Conservation (phyloP, 2,329 filamentous ascomycete species). For the Cladophialophora yegresii region DNA sequence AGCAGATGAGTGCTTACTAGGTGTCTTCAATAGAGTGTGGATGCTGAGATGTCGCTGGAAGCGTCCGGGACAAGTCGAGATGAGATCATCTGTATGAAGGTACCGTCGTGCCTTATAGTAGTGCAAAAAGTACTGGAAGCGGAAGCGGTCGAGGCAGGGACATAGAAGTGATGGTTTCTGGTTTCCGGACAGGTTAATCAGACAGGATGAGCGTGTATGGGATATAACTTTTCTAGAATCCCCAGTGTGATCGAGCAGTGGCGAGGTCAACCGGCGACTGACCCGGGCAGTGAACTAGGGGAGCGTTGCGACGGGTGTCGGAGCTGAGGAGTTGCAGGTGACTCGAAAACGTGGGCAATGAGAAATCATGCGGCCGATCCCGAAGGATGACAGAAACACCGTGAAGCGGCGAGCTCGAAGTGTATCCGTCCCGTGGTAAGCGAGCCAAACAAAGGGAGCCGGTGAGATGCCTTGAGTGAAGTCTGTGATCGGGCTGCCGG, state of each 20-base stretch:
- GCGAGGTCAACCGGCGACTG: not conserved
- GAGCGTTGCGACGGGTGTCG: not conserved
- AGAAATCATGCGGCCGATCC: slow-evolving; percentile 33
- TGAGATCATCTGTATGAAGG: slow-evolving; percentile 3
- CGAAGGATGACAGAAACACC: slow-evolving; percentile 29
- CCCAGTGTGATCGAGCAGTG: not conserved
- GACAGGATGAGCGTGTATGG: not conserved
- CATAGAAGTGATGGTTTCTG: not conserved
- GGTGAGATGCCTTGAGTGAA: slow-evolving; percentile 4
- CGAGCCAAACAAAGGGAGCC: slow-evolving; percentile 7
- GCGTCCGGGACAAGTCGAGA: not conserved
- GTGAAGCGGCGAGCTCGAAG: slow-evolving; percentile 7
- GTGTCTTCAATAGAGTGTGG: not conserved
- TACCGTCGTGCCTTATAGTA: slow-evolving; percentile 9
- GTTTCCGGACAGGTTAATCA: slow-evolving; percentile 11
- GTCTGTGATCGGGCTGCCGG: not conserved
- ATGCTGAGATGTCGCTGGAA: not conserved
- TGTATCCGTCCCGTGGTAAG: slow-evolving; percentile 5
- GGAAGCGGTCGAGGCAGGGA: slow-evolving; percentile 1
- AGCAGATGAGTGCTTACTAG: not conserved
- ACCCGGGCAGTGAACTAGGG: not conserved
- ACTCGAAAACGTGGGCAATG: slow-evolving; percentile 36
- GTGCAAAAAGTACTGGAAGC: not conserved
- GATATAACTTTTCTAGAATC: not conserved
- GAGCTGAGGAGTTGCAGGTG: slow-evolving; percentile 18